A percentile compares a stretch with the other conserved stretches of the same genome.
Conservation (phyloP, 163 green algal genomes). For the Volvox carteri region DNA sequence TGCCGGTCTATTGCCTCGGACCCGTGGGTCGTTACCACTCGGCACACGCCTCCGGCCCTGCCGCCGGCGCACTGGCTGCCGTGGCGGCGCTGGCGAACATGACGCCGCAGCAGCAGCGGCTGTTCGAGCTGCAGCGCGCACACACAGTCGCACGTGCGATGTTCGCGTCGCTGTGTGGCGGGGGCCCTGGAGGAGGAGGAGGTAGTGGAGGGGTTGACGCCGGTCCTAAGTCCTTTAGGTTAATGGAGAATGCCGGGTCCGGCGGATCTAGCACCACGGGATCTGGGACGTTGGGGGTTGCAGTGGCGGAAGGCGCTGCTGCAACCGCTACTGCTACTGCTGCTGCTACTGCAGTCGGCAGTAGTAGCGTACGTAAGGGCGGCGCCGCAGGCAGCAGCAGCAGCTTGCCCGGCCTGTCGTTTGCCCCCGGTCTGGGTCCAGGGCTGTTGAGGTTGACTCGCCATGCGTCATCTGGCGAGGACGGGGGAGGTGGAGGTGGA, state of each 20-base stretch:
- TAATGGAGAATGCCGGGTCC: not conserved
- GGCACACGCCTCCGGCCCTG: not conserved
- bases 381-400: not conserved
- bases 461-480: not conserved
- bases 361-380: not conserved
- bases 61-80: slow-evolving; percentile 19
- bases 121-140: slow-evolving; percentile 34
- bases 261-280: not conserved
- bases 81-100: slow-evolving; percentile 47
- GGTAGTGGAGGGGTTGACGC: not conserved
- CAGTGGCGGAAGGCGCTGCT: slow-evolving; percentile 1
- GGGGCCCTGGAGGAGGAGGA: not conserved
- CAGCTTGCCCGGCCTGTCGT: not conserved
- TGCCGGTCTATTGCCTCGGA: slow-evolving; percentile 67
- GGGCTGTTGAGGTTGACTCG: slow-evolving; percentile 23
- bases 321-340: no score
- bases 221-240: not conserved
- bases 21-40: slow-evolving; percentile 53
- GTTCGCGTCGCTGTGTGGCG: not conserved
- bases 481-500: not conserved
- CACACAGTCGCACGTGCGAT: slow-evolving; percentile 21
- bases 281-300: not conserved
- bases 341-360: no score
- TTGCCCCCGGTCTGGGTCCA: not conserved
- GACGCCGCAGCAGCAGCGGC: slow-evolving; percentile 44